phyloP scores from a whole-genome alignment of 2,329 filamentous ascomycete genomes.

The Rugonectria rugulosa region DNA sequence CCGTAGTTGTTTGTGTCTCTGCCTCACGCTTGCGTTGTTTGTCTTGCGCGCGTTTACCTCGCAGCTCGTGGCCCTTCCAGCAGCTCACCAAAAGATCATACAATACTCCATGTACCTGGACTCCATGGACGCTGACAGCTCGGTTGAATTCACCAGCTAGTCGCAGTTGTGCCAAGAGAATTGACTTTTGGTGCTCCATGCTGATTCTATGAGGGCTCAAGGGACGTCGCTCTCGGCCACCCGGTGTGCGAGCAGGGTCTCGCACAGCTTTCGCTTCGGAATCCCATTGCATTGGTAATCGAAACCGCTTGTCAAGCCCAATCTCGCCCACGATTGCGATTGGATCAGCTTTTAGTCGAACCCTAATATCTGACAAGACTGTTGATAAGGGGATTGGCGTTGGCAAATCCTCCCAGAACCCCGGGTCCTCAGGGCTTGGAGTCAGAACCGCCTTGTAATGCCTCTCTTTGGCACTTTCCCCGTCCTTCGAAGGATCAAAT shows the following conservation, averaged over 20 bases:
- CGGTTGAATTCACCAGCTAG: constrained; percentile 72
- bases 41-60: constrained; percentile 56
- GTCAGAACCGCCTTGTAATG: constrained; percentile 31
- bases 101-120: constrained; percentile 74
- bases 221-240: constrained; percentile 71
- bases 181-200: constrained; percentile 68
- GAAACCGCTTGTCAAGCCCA: constrained; percentile 75
- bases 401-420: constrained; percentile 53
- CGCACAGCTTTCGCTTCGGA: constrained; percentile 34
- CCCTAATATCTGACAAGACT: constrained; percentile 63
- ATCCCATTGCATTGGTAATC: constrained; percentile 68
- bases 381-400: constrained; percentile 63
- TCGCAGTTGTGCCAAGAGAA: constrained; percentile 70
- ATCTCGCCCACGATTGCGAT: constrained; percentile 76
- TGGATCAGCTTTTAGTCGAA: constrained; percentile 62
- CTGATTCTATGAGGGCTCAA: constrained; percentile 71
- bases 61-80: constrained; percentile 70
- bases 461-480: constrained; percentile 19
- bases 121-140: constrained; percentile 72
- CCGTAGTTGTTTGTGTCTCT: constrained; percentile 40
- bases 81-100: constrained; percentile 67
- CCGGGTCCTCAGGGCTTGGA: constrained; percentile 24
- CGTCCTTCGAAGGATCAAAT: not conserved
- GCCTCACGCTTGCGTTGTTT: constrained; percentile 25
- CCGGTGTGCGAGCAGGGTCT: constrained; percentile 60